Conservation (phyloP, 169 alveolate genomes). For the Plasmodium blacklocki region DNA sequence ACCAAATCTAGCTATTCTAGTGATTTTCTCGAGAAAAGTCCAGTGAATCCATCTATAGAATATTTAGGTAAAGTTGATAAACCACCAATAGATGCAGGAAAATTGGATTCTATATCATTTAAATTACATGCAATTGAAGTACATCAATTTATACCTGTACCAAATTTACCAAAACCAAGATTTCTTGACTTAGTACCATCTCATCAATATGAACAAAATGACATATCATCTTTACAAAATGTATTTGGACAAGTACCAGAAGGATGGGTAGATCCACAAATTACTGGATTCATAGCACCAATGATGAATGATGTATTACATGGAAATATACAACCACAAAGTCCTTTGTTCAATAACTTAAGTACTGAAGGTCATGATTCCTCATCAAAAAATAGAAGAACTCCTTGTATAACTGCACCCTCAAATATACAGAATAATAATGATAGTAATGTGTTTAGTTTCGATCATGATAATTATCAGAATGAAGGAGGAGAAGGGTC, state of each 20-base stretch:
- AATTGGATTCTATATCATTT: slow-evolving; percentile 85
- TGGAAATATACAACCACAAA: slow-evolving; percentile 78
- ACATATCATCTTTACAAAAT: slow-evolving; percentile 81
- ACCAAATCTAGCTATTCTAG: slow-evolving; percentile 37
- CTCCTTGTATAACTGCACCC: slow-evolving; percentile 13
- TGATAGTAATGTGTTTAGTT: neutral
- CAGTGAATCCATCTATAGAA: slow-evolving; percentile 82
- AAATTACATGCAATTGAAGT: slow-evolving; percentile 91
- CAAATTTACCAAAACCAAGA: slow-evolving; percentile 83
- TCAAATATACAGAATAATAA: neutral
- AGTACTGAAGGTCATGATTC: slow-evolving; percentile 15
- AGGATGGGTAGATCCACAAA: slow-evolving; percentile 89
- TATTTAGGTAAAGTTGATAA: slow-evolving; percentile 82
- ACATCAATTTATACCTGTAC: slow-evolving; percentile 90
- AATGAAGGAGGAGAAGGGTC: neutral
- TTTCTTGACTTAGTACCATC: slow-evolving; percentile 85
- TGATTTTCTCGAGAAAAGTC: slow-evolving; percentile 53
- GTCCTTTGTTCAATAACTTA: slow-evolving; percentile 57
- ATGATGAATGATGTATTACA: slow-evolving; percentile 88
- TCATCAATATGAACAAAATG: slow-evolving; percentile 66
- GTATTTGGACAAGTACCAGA: slow-evolving; percentile 85
- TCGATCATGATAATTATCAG: neutral
- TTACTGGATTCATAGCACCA: slow-evolving; percentile 91
- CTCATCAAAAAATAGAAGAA: neutral
- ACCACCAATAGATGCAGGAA: slow-evolving; percentile 85